Evolutionary conservation across 2,329 filamentous ascomycete species (phyloP), one percentile per base, ranked within the genome.

Genomic region (Ceratocystis cubensis): DNA sequence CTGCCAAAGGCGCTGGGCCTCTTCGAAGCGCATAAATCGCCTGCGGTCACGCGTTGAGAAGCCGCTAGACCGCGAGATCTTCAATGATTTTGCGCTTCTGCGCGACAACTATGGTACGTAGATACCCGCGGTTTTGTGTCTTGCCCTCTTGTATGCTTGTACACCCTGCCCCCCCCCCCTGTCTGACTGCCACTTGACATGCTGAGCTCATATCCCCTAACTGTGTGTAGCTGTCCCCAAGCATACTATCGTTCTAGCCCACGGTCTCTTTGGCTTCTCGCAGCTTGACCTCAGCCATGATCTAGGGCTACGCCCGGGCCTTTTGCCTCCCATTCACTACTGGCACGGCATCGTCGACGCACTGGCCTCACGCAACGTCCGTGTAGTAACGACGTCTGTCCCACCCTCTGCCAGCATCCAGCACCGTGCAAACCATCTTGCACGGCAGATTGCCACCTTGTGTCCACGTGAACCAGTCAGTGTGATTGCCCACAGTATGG

Each of bases 401-500:
- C 84, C 85, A 3, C 80, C 85, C 10, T 83, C 82, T 2, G 80
- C 80, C 46, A 83, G 79, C 67, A 86, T 88, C 71, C 80, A 83
- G 73, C 78, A 81, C 68, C 81, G 84, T 66, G 84, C 85, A 30
- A 78, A 79, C 67, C 79, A 79, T 70, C 78, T 88, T n/a, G 79
- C 79, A 41, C 71, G 76, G 69, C 78, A 82, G 69, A 85, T 87
- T 67, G 78, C 78, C 61, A 13, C 65, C n/a, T 15, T 61, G 57
- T 53, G 17, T 57, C 56, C 66, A 3, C 78, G 78, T 20, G 77
- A 75, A 68, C 83, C 86, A 63, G 89, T 96, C 70, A 90, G 89
- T 73, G 88, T 96, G 68, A 80, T 91, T 22, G 84, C 84, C 50
- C 88, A 91, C 75, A 83, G 80, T 70, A 86, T 86, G 84, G 84